These are phyloP conservation scores for Debaryomycetaceae sp. DNA, from an alignment of 1,139 yeast genomes.

Conservation along the genomic window DNA sequence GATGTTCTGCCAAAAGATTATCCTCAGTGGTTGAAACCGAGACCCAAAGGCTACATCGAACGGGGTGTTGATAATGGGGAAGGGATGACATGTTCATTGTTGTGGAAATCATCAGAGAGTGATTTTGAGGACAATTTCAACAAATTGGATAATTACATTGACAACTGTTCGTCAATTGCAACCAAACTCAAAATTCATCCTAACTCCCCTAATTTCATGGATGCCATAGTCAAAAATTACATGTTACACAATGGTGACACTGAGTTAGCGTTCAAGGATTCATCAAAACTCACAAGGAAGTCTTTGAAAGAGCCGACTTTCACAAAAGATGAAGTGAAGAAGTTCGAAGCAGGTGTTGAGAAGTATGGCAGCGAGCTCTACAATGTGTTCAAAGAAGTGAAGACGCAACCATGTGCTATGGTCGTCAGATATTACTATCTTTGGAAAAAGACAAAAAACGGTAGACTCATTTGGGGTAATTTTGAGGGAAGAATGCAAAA, in stretches of 20 bases:
- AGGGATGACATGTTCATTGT: slow-evolving; percentile 53
- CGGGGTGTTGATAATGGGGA: slow-evolving; percentile 70
- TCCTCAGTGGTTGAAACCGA: slow-evolving; percentile 75
- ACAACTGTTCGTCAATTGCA: slow-evolving; percentile 56
- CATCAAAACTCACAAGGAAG: slow-evolving; percentile 48
- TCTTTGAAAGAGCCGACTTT: slow-evolving; percentile 74
- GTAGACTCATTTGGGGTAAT: slow-evolving; percentile 79
- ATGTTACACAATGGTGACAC: slow-evolving; percentile 51
- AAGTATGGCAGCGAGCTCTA: slow-evolving; percentile 77
- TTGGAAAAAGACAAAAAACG: slow-evolving; percentile 85
- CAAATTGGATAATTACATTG: slow-evolving; percentile 52
- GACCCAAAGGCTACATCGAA: slow-evolving; percentile 80
- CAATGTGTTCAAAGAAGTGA: slow-evolving; percentile 67
- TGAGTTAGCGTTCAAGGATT: slow-evolving; percentile 39
- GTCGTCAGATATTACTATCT: slow-evolving; percentile 81
- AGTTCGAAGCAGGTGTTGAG: slow-evolving; percentile 74
- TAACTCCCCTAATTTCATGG: slow-evolving; percentile 74
- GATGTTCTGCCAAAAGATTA: slow-evolving; percentile 42
- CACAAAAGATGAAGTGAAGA: slow-evolving; percentile 53
- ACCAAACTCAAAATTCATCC: slow-evolving; percentile 43
- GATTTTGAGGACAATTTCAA: slow-evolving; percentile 29
- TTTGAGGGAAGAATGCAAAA: slow-evolving; percentile 69
- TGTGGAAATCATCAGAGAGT: slow-evolving; percentile 58
- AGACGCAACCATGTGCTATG: slow-evolving; percentile 68
- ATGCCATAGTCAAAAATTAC: slow-evolving; percentile 58